phyloP scores from a whole-genome alignment of 2,329 filamentous ascomycete genomes.

The Colletotrichum tanaceti region DNA sequence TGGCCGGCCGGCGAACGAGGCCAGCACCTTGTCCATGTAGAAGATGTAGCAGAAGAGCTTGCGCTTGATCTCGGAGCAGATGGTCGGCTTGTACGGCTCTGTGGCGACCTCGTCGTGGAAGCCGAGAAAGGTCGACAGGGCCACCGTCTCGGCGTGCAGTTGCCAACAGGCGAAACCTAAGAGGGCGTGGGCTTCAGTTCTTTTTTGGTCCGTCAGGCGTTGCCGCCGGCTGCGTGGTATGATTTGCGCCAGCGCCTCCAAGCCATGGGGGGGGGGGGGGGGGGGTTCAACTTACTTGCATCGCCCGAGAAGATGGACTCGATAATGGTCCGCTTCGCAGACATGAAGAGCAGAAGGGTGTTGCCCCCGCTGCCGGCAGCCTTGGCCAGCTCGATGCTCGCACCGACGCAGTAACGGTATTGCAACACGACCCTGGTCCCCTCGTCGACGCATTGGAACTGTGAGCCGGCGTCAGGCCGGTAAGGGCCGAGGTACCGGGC shows the following conservation, averaged over 20 bases:
- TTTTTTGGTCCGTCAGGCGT: not conserved
- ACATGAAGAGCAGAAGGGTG: slow-evolving; percentile 49
- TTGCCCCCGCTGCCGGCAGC: slow-evolving; percentile 46
- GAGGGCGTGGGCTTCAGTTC: not conserved
- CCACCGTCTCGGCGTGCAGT: slow-evolving; percentile 48
- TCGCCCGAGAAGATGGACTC: slow-evolving; percentile 52
- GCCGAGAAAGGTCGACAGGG: slow-evolving; percentile 45
- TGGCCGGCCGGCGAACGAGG: slow-evolving; percentile 57
- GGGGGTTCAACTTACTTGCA: slow-evolving; percentile 45
- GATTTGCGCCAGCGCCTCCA: too few species aligned
- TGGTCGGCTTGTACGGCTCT: slow-evolving; percentile 43
- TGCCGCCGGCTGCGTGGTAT: too few species aligned
- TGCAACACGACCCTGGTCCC: slow-evolving; percentile 42
- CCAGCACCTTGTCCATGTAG: slow-evolving; percentile 51
- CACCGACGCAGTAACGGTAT: slow-evolving; percentile 35
- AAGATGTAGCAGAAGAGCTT: slow-evolving; percentile 50
- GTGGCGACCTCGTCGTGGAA: slow-evolving; percentile 41
- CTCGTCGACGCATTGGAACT: slow-evolving; percentile 14
- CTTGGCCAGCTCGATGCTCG: slow-evolving; percentile 47
- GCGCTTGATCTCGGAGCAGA: slow-evolving; percentile 46
- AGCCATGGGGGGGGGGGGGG: rapidly evolving
- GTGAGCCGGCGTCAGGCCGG: slow-evolving; percentile 22
- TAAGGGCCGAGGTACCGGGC: slow-evolving; percentile 28
- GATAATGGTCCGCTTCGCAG: slow-evolving; percentile 47
- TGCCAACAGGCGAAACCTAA: slow-evolving; percentile 40